Percentiles rank a stretch among this genome's conserved stretches.
phyloP scores from a whole-genome alignment of 306 rosid species.

The Phaseolus lunatus region DNA sequence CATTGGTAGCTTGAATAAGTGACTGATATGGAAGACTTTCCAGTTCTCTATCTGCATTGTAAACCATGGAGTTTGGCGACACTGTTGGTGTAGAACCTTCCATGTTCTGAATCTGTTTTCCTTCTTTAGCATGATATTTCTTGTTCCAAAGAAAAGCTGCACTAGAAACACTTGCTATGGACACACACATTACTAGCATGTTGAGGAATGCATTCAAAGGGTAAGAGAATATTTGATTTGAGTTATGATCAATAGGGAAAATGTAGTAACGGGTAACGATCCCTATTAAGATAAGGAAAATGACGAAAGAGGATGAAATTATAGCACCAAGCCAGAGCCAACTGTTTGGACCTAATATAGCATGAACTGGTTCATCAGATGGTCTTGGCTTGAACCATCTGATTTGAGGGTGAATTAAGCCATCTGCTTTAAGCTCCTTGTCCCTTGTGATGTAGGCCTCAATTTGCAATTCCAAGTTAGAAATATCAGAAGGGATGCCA shows the following conservation, averaged over 20 bases:
- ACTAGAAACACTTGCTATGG: conserved; percentile 54
- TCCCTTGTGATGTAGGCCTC: conserved; percentile 78
- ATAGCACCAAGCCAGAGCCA: conserved; percentile 85
- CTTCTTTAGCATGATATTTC: conserved; percentile 46
- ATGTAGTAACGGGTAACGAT: conserved; percentile 63
- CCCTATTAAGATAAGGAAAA: conserved; percentile 64
- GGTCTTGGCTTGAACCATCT: conserved; percentile 60
- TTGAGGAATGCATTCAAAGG: conserved; percentile 50
- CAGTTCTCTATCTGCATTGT: conserved; percentile 62
- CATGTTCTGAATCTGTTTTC: conserved; percentile 57
- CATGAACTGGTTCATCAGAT: conserved; percentile 60
- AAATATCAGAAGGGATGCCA: conserved; percentile 47
- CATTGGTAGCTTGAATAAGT: conserved; percentile 51
- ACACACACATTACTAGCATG: conserved; percentile 60
- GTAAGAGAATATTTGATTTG: conserved; percentile 53
- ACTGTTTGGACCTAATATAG: conserved; percentile 62
- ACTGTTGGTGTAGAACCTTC: conserved; percentile 54
- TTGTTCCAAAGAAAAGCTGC: conserved; percentile 61
- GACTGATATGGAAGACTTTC: conserved; percentile 70
- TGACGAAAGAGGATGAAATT: conserved; percentile 64
- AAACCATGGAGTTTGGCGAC: conserved; percentile 51
- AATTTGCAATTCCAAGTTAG: conserved; percentile 60
- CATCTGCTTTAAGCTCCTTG: conserved; percentile 44
- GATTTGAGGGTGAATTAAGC: conserved; percentile 30
- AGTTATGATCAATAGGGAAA: conserved; percentile 69